Percentiles rank a stretch among this genome's conserved stretches.
phyloP scores from a whole-genome alignment of 2,329 filamentous ascomycete species.

The Fusarium sp. region DNA sequence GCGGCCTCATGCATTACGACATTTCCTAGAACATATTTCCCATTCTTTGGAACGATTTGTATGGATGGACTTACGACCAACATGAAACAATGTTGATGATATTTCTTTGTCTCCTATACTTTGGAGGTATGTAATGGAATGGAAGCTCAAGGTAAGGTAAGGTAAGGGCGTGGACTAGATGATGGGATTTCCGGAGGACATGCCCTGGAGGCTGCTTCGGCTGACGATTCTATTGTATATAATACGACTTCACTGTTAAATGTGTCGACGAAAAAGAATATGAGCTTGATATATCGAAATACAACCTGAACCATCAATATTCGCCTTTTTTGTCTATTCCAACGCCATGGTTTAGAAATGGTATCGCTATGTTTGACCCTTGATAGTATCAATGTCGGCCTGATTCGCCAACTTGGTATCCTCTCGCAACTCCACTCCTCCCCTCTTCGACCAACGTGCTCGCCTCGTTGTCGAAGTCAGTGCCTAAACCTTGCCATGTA shows the following conservation, averaged over 20 bases:
- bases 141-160: not conserved
- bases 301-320: not conserved
- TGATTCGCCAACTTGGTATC: conserved; percentile 81
- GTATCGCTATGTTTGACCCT: conserved; percentile 19
- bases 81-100: conserved; percentile 33
- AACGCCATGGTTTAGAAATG: conserved; percentile 34
- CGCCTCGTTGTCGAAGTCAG: conserved; percentile 78
- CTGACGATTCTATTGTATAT: conserved; percentile 35
- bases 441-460: conserved; percentile 86
- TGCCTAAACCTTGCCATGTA: conserved; percentile 93
- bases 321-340: conserved; percentile 22
- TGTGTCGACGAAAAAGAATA: conserved; percentile 20
- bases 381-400: conserved; percentile 47
- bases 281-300: conserved; percentile 8
- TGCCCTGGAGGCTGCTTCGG: conserved; percentile 38
- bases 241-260: conserved; percentile 21
- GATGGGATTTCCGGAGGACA: conserved; percentile 17
- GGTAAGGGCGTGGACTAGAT: conserved; percentile 5
- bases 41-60: conserved; percentile 18
- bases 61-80: conserved; percentile 31
- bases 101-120: conserved; percentile 22
- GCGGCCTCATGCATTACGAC: conserved; percentile 38
- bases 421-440: conserved; percentile 87
- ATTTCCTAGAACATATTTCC: conserved; percentile 25
- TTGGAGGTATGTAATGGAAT: conserved; percentile 8